These are phyloP conservation scores for Gentiana straminea DNA, from an alignment of 257 asterid genomes.

Conservation along the genomic window DNA sequence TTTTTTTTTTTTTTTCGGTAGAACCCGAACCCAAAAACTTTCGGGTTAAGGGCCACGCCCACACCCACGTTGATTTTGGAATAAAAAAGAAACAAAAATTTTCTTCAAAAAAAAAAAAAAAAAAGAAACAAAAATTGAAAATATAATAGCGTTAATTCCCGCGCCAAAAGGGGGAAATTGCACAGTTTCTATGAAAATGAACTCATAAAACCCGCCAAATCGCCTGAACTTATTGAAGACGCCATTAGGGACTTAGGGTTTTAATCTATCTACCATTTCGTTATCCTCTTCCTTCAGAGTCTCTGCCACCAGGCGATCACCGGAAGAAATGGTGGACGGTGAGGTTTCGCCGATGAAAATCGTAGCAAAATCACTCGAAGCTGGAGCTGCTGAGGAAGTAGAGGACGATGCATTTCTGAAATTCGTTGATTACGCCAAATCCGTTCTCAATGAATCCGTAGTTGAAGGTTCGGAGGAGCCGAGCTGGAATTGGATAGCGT, in stretches of 20 bases:
- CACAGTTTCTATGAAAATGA: no score
- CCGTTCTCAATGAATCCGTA: slow-evolving; percentile 30
- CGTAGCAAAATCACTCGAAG: slow-evolving; percentile 12
- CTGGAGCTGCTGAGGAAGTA: slow-evolving; percentile 18
- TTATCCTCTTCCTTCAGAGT: slow-evolving; percentile 9
- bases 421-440: slow-evolving; percentile 52
- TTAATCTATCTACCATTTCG: no score
- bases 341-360: slow-evolving; percentile 43
- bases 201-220: no score
- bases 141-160: no score
- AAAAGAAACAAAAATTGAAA: not conserved
- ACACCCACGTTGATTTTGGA: no score
- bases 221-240: no score
- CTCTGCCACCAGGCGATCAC: slow-evolving; percentile 15
- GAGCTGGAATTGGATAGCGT: slow-evolving; percentile 85
- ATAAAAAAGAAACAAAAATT: not conserved
- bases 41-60: no score
- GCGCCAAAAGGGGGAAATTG: no score
- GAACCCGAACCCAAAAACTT: no score
- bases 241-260: no score
- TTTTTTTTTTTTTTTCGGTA: no score
- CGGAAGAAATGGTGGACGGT: slow-evolving; percentile 18
- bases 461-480: slow-evolving; percentile 33
- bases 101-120: slow-evolving; percentile 14
- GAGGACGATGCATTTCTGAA: slow-evolving; percentile 53